Base-by-base conservation (phyloP, 1,139 yeast genomes). In the Debaryomyces coudertii region DNA sequence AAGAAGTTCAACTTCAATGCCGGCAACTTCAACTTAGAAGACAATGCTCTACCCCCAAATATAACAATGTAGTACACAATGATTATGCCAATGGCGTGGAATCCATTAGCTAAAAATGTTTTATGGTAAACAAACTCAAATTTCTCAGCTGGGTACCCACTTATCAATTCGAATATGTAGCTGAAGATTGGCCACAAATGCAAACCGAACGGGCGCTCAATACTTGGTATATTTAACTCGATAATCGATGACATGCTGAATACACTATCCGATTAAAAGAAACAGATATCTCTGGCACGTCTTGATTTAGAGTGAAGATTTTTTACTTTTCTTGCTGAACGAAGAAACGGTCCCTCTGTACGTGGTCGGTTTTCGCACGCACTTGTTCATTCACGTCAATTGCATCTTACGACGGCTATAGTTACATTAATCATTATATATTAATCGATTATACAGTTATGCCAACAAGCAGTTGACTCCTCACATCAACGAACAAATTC, bases 161-260 rank as follows among this genome's bases (percentile, higher is more conserved):
- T 66, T 28, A 77, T 59, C 43, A 61, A 47, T 49, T 76, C 79
- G 57, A 83, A 84, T 23, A 71, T 70, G 52, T 70, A 71, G 60
- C 85, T 82, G 67, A 93, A 90, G 49, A 92, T 70, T 25, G 96
- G 95, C 97, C 97, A 93, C 52, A 93, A 75, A 59, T 87, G 80
- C 45, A 93, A 53, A 42, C 99, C 99, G 66, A 92, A 93, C 14
- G 98, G 98, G 52, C 89, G 79, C 44, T 87, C 87, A 45, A 90
- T 61, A 35, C 86, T 71, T 36, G 97, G 97, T 37, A 48, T 44
- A 18, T 48, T 45, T 18, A 62, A 27, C 47, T 61, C 60, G 20
- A 62, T 44, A 36, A 47, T 34, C 5, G 40, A 55, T 39, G 22
- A 65, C 55, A 42, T 56, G 41, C 46, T 54, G 29, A 12, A 20